Evolutionary conservation across 108 stramenopile species (phyloP).

Genomic region (Mediolabrus comicus): DNA sequence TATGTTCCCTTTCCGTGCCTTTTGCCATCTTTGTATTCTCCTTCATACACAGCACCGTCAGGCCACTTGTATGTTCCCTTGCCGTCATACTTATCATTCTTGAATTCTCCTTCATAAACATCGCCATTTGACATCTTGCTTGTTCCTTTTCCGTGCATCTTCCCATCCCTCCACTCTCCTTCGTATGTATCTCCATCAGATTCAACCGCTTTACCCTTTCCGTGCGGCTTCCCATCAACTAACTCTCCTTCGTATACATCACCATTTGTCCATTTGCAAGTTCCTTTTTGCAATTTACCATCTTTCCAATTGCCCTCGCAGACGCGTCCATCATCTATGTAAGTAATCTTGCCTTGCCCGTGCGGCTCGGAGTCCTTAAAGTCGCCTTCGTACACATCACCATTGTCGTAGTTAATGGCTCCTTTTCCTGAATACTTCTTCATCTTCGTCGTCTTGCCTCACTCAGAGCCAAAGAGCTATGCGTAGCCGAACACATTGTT

Average conservation of each 20-base stretch:
- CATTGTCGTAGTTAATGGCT: neutral
- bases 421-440: neutral
- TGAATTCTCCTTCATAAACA: constrained; percentile 12
- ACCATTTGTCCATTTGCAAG: too few relatives aligned
- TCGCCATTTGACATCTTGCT: neutral
- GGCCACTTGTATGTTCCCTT: constrained; percentile 23
- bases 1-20: constrained; percentile 39
- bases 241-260: constrained; percentile 52
- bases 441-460: too few relatives aligned
- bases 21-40: constrained; percentile 46
- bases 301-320: constrained; percentile 50
- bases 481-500: too few relatives aligned
- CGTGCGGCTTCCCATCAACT: constrained; percentile 28
- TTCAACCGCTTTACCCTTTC: constrained; percentile 29
- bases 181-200: neutral
- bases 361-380: constrained; percentile 64
- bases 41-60: constrained; percentile 34
- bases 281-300: constrained; percentile 14
- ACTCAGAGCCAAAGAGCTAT: too few relatives aligned
- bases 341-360: constrained; percentile 58
- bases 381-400: constrained; percentile 63
- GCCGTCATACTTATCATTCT: constrained; percentile 19
- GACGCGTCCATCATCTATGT: constrained; percentile 45
- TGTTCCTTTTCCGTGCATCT: neutral
- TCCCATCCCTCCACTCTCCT: constrained; percentile 5